Base-by-base conservation (phyloP, 2,329 filamentous ascomycete species). In the Escovopsis sp. region DNA sequence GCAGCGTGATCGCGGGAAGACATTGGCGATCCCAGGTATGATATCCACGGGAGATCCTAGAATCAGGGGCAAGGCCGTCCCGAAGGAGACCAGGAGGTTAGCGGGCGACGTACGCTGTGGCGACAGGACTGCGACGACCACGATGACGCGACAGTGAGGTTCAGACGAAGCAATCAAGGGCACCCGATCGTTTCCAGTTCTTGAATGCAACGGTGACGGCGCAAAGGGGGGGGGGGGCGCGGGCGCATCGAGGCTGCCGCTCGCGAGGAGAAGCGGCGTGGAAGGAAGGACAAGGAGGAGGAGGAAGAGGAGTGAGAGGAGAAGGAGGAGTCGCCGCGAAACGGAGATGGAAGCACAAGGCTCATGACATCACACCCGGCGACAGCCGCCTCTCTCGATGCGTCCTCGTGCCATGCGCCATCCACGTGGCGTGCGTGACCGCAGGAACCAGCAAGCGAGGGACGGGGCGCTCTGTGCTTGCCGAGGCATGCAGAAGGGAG, bases 181-280 rank as follows among this genome's bases (percentile, higher is more conserved):
- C n/a, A n/a, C n/a, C n/a, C n/a, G n/a, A n/a, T n/a, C n/a, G n/a
- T n/a, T n/a, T n/a, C n/a, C n/a, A n/a, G n/a, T n/a, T n/a, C n/a
- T n/a, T n/a, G n/a, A n/a, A n/a, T n/a, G n/a, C n/a, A n/a, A n/a
- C n/a, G n/a, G n/a, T n/a, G n/a, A n/a, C 79, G 49, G 85, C 84
- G 1, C 70, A 76, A 46, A 52, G 52, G 25, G 66, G 68, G 30
- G 70, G 76, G 46, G 52, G 52, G 26, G 66, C 68, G 31, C 46
- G 42, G 19, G 39, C 31, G 7, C 27, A 26, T 4, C 25, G 39
- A 10, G 26, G 33, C 5, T 5, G 19, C 19, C 19, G 8, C 17
- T 81, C 76, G 48, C 78, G 86, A 72, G 82, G 90, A 49, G 79
- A 86, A 43, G 83, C 88, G n/a, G n/a, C n/a, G n/a, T 51, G 81